These are phyloP conservation scores for Zalerion maritima DNA, from an alignment of 495 filamentous ascomycete genomes.

Conservation along the genomic window DNA sequence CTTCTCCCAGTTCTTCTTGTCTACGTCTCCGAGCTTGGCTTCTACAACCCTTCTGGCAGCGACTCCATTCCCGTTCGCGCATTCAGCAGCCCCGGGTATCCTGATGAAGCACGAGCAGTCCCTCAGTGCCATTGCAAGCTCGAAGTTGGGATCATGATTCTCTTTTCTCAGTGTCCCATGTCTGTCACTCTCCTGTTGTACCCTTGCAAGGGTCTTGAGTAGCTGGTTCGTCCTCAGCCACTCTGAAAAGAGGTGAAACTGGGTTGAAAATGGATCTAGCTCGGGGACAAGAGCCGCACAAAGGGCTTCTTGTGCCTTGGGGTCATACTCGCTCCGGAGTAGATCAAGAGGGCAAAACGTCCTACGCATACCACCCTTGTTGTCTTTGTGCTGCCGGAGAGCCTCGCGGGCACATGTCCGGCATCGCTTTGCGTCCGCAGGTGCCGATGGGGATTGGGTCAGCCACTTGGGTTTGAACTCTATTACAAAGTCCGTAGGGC, in stretches of 20 bases:
- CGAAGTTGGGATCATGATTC: constrained; percentile 19
- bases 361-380: constrained; percentile 7
- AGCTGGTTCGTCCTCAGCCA: no score
- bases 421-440: constrained; percentile 48
- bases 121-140: constrained; percentile 68
- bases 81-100: constrained; percentile 25
- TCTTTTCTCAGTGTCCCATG: no score
- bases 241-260: no score
- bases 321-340: no score
- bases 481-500: constrained; percentile 31
- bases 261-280: no score
- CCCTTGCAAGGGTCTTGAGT: no score
- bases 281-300: no score
- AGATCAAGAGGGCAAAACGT: constrained; percentile 45
- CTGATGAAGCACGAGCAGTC: constrained; percentile 77
- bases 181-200: no score
- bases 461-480: constrained; percentile 98
- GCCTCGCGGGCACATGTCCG: constrained; percentile 73
- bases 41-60: constrained; percentile 37
- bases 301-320: no score
- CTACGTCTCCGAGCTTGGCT: constrained; percentile 71
- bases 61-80: constrained; percentile 13
- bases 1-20: constrained; percentile 60
- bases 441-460: constrained; percentile 65
- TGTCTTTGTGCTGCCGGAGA: constrained; percentile 27